Conservation (phyloP, 2,329 filamentous ascomycete species). For the Dactylellina parvicollis region DNA sequence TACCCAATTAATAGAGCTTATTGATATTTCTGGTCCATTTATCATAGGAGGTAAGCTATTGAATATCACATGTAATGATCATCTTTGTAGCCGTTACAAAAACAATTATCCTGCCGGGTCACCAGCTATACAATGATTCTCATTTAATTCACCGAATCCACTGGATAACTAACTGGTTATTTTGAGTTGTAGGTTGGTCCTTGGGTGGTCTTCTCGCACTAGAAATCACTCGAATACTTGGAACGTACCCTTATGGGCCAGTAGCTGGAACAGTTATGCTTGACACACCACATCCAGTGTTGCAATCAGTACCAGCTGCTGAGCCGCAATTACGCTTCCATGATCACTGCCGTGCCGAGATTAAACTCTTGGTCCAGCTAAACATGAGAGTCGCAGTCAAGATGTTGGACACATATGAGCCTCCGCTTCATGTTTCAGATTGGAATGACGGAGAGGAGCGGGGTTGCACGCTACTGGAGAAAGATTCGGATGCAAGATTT, state of each 20-base stretch:
- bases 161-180: conserved; percentile 63
- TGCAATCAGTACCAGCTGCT: neutral
- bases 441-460: conserved; percentile 12
- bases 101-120: too few relatives aligned
- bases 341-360: conserved; percentile 14
- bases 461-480: conserved; percentile 8
- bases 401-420: conserved; percentile 9
- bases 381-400: conserved; percentile 26
- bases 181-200: conserved; percentile 78
- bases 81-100: too few relatives aligned
- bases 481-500: neutral
- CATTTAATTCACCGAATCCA: too few relatives aligned
- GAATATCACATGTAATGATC: neutral
- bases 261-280: conserved; percentile 35
- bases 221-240: conserved; percentile 66
- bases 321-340: conserved; percentile 16
- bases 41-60: conserved; percentile 54
- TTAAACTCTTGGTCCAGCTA: conserved; percentile 9
- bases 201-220: conserved; percentile 78
- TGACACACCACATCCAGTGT: conserved; percentile 17
- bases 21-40: conserved; percentile 46
- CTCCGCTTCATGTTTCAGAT: conserved; percentile 9
- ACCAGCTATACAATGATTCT: too few relatives aligned
- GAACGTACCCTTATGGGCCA: conserved; percentile 30
- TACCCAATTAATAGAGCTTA: conserved; percentile 48